Evolutionary conservation across 805 yeast genomes (phyloP), one percentile per base, ranked within the genome.

Genomic region (Dipodascus geniculatus): DNA sequence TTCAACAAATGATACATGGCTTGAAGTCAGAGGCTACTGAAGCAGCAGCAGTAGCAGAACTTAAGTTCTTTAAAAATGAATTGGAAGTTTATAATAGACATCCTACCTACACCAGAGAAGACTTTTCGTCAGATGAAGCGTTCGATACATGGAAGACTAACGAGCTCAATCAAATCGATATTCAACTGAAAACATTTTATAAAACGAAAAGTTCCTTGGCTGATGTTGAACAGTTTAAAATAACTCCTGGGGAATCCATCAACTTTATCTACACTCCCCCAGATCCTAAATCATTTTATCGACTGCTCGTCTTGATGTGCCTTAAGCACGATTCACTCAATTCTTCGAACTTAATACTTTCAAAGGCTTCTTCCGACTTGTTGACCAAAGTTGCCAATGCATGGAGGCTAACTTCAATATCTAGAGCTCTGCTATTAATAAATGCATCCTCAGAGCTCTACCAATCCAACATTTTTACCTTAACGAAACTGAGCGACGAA

Each of bases 341-440:
- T 22, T 55, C 61, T 9, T 53, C 50, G 11, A 59, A 61, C 2
- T 52, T 64, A 9, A 49, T 70, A 19, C 57, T 76, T n/a, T 68
- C 81, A 1, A 77, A 76, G 55, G 63, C 71, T 17, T 69, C 78
- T 0, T 63, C 67, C 4, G 72, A 70, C 48, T 63, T 83, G 11
- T 60, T 83, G 2, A 65, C 62, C 1, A 64, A 71, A 16, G 76
- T 79, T 53, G 69, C 79, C 3, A 72, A 69, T 44, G 70, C 77
- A 52, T 85, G 93, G 93, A 69, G 85, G 54, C 64, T 83, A 2
- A 76, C 74, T 55, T 65, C 64, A 3, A 69, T 80, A 0, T 71
- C 86, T 0, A 67, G 77, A 50, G 76, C 80, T 0, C 71, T 76
- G 0, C 59, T 78, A 4, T 55, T 81, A 3, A 78, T 74, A 53